Evolutionary conservation across 1,284 basidiomycete species (phyloP), one percentile per base, ranked within the genome.

Genomic region (Exsudoporus floridanus): DNA sequence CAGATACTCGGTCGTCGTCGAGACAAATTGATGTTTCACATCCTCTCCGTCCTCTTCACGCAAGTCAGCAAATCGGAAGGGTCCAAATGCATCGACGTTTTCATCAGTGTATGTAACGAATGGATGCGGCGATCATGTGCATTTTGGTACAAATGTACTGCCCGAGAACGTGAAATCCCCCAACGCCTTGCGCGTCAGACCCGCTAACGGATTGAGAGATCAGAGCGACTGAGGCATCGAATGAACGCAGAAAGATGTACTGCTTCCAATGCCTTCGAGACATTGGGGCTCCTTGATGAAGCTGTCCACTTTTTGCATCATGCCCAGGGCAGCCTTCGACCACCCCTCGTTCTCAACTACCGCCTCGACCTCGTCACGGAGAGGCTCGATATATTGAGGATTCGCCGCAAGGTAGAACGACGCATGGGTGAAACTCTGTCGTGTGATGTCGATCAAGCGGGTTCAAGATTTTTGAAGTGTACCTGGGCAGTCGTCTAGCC

Each of bases 271-370:
- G 0, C 70, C 67, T 28, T 69, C 62, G 10, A 71, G 28, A 4
- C 79, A 69, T 50, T 72, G 69, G 0, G 67, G 65, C 55, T 80
- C 79, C 36, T 66, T 70, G 27, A 80, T 19, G 58, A 81, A 77
- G 57, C 78, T 80, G 56, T 81, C 78, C 4, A 77, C 40, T 55
- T 73, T 58, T 34, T 58, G 59, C 74, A 80, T 74, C 49, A 71
- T 72, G 38, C 57, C 63, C 34, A 80, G 44, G 0, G 72, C 66
- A 2, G 45, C 56, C 52, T 75, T 77, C 4, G 75, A 68, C 77
- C 78, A 78, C 7, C 46, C 44, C 57, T 60, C 44, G 33, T 59
- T 34, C 58, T 60, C 12, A 57, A 59, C 52, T 4, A 63, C 5
- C 6, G 23, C 30, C 7, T 77, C 73, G 2, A 75, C 68, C 54